These are phyloP conservation scores for Vigna radiata DNA, from an alignment of 306 rosid species.

Conservation along the genomic window DNA sequence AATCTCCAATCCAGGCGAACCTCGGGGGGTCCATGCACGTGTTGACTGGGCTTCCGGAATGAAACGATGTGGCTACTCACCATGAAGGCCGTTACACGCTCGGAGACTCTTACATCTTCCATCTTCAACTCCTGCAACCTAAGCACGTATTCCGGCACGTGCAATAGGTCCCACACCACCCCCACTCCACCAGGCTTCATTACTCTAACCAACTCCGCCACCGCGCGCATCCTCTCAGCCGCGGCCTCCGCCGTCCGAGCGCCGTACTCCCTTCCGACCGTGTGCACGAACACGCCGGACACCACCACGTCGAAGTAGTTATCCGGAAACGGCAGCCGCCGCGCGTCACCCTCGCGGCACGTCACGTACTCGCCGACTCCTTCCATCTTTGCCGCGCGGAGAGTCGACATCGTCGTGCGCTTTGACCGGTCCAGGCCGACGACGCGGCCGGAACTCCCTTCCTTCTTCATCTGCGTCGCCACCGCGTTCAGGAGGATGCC, in stretches of 20 bases:
- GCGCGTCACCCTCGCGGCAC: constrained; percentile 89
- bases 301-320: constrained; percentile 95
- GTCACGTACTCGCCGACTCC: constrained; percentile 97
- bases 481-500: constrained; percentile 95
- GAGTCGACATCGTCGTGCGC: constrained; percentile 62
- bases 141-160: constrained; percentile 92
- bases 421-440: constrained; percentile 83
- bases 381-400: constrained; percentile 77
- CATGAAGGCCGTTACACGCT: constrained; percentile 94
- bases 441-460: constrained; percentile 91
- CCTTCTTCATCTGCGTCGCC: constrained; percentile 88
- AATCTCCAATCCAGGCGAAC: constrained; percentile 95
- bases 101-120: constrained; percentile 90
- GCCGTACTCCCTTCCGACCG: constrained; percentile 89
- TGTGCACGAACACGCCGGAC: constrained; percentile 91
- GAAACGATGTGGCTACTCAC: constrained; percentile 94
- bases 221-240: constrained; percentile 92
- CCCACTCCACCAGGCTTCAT: constrained; percentile 84
- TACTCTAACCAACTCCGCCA: constrained; percentile 92
- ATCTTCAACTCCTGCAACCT: constrained; percentile 86
- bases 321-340: constrained; percentile 86
- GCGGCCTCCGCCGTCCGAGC: constrained; percentile 84
- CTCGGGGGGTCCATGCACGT: constrained; percentile 69
- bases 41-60: constrained; percentile 85
- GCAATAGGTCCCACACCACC: constrained; percentile 96